Evolutionary conservation across 1,284 basidiomycete species (phyloP).

Genomic region (Sphaerobolus stellatus): DNA sequence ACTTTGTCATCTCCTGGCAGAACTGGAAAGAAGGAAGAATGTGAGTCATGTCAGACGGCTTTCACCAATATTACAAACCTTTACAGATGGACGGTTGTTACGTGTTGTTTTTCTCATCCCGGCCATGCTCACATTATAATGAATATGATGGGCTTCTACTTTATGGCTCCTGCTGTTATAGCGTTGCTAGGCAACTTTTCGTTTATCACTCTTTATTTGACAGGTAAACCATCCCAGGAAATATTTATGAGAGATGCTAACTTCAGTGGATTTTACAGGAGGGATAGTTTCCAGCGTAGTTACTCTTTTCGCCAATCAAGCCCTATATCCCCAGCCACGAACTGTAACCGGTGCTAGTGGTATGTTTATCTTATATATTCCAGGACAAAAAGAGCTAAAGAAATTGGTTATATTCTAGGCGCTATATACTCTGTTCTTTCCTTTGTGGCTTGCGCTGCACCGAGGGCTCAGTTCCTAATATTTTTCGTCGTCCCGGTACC

Average conservation of each 20-base stretch:
- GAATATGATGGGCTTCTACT: slow-evolving; percentile 80
- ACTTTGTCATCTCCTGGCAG: slow-evolving; percentile 64
- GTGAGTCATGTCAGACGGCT: slow-evolving; percentile 36
- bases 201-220: slow-evolving; percentile 78
- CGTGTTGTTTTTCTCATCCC: slow-evolving; percentile 73
- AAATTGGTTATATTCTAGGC: slow-evolving; percentile 40
- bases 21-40: slow-evolving; percentile 72
- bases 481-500: slow-evolving; percentile 85
- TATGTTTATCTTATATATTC: slow-evolving; percentile 30
- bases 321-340: slow-evolving; percentile 43
- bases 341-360: slow-evolving; percentile 75
- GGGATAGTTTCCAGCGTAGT: slow-evolving; percentile 63
- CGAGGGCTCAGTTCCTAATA: slow-evolving; percentile 68
- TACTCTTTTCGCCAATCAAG: slow-evolving; percentile 58
- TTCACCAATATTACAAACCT: slow-evolving; percentile 12
- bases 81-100: slow-evolving; percentile 78
- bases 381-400: not conserved
- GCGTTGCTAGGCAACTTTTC: slow-evolving; percentile 63
- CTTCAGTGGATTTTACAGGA: slow-evolving; percentile 37
- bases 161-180: slow-evolving; percentile 75
- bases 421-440: slow-evolving; percentile 76
- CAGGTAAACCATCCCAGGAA: slow-evolving; percentile 51
- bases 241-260: not conserved
- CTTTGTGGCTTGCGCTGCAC: slow-evolving; percentile 69
- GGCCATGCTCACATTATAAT: slow-evolving; percentile 65